Percentiles rank a stretch among this genome's conserved stretches.
phyloP scores from a whole-genome alignment of 2,329 filamentous ascomycete species.

The Coleophoma crateriformis region DNA sequence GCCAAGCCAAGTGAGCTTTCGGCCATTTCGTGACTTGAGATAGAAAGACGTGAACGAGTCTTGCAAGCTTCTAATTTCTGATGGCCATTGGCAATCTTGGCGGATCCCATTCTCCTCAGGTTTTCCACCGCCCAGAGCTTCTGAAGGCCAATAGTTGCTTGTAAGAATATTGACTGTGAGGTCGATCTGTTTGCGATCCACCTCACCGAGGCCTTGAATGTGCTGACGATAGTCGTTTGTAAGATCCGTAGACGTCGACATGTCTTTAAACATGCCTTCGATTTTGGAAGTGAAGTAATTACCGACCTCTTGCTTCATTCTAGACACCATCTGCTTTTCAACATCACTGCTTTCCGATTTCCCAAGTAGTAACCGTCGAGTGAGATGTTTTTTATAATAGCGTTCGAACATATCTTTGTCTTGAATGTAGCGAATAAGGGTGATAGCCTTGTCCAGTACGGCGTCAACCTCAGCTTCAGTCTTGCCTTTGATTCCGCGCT shows the following conservation, averaged over 20 bases:
- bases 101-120: slow-evolving; percentile 39
- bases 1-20: slow-evolving; percentile 78
- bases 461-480: slow-evolving; percentile 81
- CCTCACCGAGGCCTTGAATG: slow-evolving; percentile 45
- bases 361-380: slow-evolving; percentile 77
- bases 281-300: slow-evolving; percentile 91
- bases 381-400: slow-evolving; percentile 97
- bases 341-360: slow-evolving; percentile 88
- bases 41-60: slow-evolving; percentile 88
- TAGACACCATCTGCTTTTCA: slow-evolving; percentile 90
- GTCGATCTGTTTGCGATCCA: slow-evolving; percentile 61
- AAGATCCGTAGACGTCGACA: slow-evolving; percentile 81
- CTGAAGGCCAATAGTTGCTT: slow-evolving; percentile 91
- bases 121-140: slow-evolving; percentile 64
- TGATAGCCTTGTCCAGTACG: slow-evolving; percentile 84
- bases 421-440: slow-evolving; percentile 77
- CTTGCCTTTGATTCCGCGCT: slow-evolving; percentile 89
- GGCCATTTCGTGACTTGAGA: slow-evolving; percentile 77
- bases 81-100: slow-evolving; percentile 65
- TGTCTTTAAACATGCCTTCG: slow-evolving; percentile 97
- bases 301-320: slow-evolving; percentile 95
- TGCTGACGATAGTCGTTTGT: slow-evolving; percentile 71
- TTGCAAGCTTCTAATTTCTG: slow-evolving; percentile 68
- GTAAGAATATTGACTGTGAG: slow-evolving; percentile 82
- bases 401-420: slow-evolving; percentile 95